phyloP scores from a whole-genome alignment of 2,329 filamentous ascomycete species.

The Phyllosticta citriasiana region DNA sequence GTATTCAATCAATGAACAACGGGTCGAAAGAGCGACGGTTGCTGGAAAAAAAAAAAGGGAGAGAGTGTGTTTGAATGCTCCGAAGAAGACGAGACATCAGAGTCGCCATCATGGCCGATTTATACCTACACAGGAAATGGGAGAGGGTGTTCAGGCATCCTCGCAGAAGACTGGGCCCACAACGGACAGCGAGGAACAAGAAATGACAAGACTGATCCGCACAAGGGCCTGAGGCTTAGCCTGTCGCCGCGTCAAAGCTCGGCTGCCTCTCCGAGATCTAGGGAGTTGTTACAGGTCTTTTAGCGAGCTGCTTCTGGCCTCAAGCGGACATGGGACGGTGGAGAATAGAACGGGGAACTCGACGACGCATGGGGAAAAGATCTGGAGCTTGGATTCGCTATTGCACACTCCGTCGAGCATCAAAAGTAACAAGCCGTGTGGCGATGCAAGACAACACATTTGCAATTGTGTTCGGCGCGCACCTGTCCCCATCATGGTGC shows the following conservation, averaged over 20 bases:
- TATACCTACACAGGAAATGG: neutral
- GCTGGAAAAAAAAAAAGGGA: neutral
- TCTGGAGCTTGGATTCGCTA: neutral
- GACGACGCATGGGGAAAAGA: neutral
- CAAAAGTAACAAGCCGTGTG: neutral
- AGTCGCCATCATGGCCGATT: neutral
- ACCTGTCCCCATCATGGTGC: neutral
- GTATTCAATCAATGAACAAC: conserved; percentile 7
- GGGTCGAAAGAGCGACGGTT: conserved; percentile 5
- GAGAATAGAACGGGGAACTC: neutral
- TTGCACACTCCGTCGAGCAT: neutral
- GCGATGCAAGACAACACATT: neutral
- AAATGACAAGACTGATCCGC: conserved; percentile 1
- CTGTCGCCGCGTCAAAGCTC: neutral
- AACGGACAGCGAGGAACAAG: conserved; percentile 1
- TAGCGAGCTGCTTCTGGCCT: neutral
- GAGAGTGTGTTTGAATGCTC: conserved; percentile 2
- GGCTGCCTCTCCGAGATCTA: neutral
- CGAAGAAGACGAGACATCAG: neutral
- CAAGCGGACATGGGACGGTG: neutral
- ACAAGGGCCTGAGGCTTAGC: neutral
- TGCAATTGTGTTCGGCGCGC: neutral
- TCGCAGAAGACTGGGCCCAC: neutral
- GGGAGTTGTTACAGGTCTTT: neutral
- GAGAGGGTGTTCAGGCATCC: neutral